Evolutionary conservation across 2,329 filamentous ascomycete genomes (phyloP), one percentile per base, ranked within the genome.

Genomic region (Xylaria polymorpha): DNA sequence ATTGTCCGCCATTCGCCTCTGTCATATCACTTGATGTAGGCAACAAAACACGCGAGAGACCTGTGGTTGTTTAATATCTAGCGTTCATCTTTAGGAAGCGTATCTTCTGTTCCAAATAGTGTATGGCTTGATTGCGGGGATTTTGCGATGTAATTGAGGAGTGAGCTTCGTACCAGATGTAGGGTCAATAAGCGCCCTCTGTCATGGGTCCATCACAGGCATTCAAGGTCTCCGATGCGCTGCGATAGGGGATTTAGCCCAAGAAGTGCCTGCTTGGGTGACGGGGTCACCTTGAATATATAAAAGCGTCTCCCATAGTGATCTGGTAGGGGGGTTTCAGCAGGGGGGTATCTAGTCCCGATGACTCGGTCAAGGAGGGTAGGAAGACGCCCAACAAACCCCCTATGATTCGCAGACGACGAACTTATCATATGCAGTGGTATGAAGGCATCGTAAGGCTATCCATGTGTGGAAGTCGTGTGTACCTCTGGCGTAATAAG

Each of bases 311-410:
- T 10, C 25, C 15, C 7, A 51, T 32, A 32, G 48, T 6, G 48
- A 32, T 51, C 14, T 18, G 48, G 48, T 51, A 51, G 15, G 25
- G 25, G 25, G 7, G 1, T 51, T 32, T 32, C 25, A 32, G 6
- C 25, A 22, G 9, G 48, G 32, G 25, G 48, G 48, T 51, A 57
- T 50, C 32, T 35, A 8, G 43, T 57, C 57, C 61, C 20, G 10
- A 39, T 20, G 20, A 18, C 32, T 1, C 25, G 41, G 41, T 15
- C 20, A n/a, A n/a, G 10, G 22, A 4, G 32, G 29, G 25, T 10
- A 50, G 29, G 3, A 50, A 43, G 10, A 41, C 4, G 8, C 25
- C 15, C 15, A n/a, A 51, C 25, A 9, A 29, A 32, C 25, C 25
- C 7, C 7, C 14, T 32, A 25, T 51, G 15, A 51, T 32, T 51